Evolutionary conservation across 2,329 filamentous ascomycete species (phyloP).

Genomic region (Tolypocladium paradoxum): DNA sequence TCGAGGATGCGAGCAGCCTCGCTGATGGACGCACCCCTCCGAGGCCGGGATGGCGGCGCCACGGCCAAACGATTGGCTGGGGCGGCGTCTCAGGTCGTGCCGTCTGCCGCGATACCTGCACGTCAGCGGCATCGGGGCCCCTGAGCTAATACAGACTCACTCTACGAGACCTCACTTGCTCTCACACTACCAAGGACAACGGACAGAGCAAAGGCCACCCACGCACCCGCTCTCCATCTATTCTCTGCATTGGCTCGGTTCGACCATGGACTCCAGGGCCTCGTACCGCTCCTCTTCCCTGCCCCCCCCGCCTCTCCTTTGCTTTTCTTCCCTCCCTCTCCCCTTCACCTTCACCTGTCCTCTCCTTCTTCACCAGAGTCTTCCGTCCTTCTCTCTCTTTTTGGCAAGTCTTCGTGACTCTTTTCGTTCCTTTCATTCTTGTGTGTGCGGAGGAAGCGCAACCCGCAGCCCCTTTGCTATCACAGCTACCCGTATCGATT

Average conservation of each 20-base stretch:
- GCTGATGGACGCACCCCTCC: too few species aligned
- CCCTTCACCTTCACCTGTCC: constrained; percentile 5
- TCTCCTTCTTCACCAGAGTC: constrained; percentile 10
- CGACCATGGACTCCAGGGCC: neutral
- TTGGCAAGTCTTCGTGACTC: constrained; percentile 1
- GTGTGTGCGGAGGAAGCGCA: neutral
- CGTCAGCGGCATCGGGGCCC: constrained; percentile 5
- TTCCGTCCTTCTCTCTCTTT: neutral
- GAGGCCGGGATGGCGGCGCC: constrained; percentile 3
- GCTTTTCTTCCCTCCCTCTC: constrained; percentile 3
- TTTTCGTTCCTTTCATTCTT: neutral
- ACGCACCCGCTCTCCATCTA: neutral
- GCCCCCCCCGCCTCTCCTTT: neutral
- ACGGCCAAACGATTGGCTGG: constrained; percentile 16
- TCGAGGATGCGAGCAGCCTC: too few species aligned
- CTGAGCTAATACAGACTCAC: too few species aligned
- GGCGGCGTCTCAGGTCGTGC: constrained; percentile 20
- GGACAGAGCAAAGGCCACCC: too few species aligned
- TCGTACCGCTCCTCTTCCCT: neutral
- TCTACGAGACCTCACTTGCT: too few species aligned
- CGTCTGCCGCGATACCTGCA: constrained; percentile 12
- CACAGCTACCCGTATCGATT: neutral
- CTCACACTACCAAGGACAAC: too few species aligned
- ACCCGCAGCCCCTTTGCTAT: neutral
- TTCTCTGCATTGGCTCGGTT: neutral